A percentile compares a stretch with the other conserved stretches of the same genome.
These are phyloP conservation scores for Aristolochia californica DNA, from an alignment of 164 flowering plant genomes.

Conservation along the genomic window DNA sequence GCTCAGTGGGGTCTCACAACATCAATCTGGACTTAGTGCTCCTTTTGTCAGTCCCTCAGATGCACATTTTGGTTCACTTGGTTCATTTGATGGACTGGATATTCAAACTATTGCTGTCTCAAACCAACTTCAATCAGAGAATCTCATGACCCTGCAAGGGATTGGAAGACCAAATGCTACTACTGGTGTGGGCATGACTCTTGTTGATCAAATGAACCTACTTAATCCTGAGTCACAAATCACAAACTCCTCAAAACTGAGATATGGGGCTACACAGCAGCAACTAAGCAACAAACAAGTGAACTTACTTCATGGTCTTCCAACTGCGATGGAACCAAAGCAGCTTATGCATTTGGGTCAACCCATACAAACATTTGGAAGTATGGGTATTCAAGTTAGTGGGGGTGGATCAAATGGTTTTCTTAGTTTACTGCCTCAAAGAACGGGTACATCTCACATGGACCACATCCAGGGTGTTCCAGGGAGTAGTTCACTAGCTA, in stretches of 20 bases:
- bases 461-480: conserved; percentile 24
- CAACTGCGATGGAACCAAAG: conserved; percentile 60
- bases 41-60: conserved; percentile 50
- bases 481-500: conserved; percentile 25
- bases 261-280: conserved; percentile 36
- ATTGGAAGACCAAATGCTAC: conserved; percentile 34
- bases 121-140: conserved; percentile 62
- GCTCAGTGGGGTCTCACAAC: conserved; percentile 60
- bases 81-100: conserved; percentile 53
- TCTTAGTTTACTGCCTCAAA: conserved; percentile 1
- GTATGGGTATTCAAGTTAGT: conserved; percentile 26
- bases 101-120: conserved; percentile 60
- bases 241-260: conserved; percentile 23
- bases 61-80: conserved; percentile 33
- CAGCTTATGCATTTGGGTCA: conserved; percentile 52
- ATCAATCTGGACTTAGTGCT: conserved; percentile 34
- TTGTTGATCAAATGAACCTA: conserved; percentile 57
- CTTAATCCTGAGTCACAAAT: conserved; percentile 40
- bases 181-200: conserved; percentile 35
- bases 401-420: conserved; percentile 5
- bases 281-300: conserved; percentile 36
- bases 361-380: conserved; percentile 36
- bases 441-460: conserved; percentile 5
- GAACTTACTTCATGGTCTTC: conserved; percentile 68
- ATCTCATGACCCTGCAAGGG: conserved; percentile 64